phyloP scores from a whole-genome alignment of 1,284 basidiomycete species.

The Apiotrichum sp. region DNA sequence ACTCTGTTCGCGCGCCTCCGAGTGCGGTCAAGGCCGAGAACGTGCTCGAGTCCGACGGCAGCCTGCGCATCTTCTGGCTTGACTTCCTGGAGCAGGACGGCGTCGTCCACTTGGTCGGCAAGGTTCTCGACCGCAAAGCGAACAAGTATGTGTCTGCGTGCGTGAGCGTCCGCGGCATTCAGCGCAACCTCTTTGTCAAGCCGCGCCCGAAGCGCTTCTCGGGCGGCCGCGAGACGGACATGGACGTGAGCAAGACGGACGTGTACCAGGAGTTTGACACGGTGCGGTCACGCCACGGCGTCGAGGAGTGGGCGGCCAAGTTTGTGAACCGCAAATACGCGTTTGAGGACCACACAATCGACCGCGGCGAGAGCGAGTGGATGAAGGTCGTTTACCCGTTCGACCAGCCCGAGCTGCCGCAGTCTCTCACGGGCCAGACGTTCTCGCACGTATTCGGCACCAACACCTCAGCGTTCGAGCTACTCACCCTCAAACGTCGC shows the following conservation, averaged over 20 bases:
- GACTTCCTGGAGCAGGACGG: slow-evolving; percentile 79
- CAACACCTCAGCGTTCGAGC: slow-evolving; percentile 85
- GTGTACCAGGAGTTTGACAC: slow-evolving; percentile 81
- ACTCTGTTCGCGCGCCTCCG: slow-evolving; percentile 43
- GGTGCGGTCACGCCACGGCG: slow-evolving; percentile 64
- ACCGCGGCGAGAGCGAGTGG: slow-evolving; percentile 75
- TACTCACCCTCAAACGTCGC: slow-evolving; percentile 90
- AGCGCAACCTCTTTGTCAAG: slow-evolving; percentile 91
- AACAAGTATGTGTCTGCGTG: slow-evolving; percentile 77
- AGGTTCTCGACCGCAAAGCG: slow-evolving; percentile 69
- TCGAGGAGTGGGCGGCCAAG: slow-evolving; percentile 72
- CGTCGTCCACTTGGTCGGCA: slow-evolving; percentile 74
- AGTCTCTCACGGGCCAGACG: slow-evolving; percentile 68
- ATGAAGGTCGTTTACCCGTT: slow-evolving; percentile 87
- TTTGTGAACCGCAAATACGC: slow-evolving; percentile 88
- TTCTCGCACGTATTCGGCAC: slow-evolving; percentile 89
- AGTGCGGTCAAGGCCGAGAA: slow-evolving; percentile 48
- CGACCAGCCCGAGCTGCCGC: slow-evolving; percentile 64
- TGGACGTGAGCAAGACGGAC: slow-evolving; percentile 61
- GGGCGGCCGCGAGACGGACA: slow-evolving; percentile 64
- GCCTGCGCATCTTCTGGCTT: slow-evolving; percentile 84
- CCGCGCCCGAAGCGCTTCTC: slow-evolving; percentile 63
- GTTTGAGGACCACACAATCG: slow-evolving; percentile 80
- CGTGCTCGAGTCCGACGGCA: slow-evolving; percentile 61
- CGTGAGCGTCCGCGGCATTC: slow-evolving; percentile 74